Evolutionary conservation across 2,329 filamentous ascomycete genomes (phyloP).

Genomic region (Lasiodiplodia sp.): DNA sequence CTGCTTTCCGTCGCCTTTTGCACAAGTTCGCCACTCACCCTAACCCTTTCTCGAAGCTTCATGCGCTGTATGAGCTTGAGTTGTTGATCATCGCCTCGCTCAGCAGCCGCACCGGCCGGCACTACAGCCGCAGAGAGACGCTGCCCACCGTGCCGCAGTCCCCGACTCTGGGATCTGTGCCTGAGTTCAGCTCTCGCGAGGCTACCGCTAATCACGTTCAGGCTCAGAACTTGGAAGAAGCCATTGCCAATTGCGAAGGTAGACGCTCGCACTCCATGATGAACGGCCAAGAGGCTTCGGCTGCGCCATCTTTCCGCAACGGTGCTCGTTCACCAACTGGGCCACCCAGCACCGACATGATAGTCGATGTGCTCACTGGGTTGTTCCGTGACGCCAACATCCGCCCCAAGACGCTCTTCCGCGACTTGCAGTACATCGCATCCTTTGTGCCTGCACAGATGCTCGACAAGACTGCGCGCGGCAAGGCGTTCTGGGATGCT

Average conservation of each 20-base stretch:
- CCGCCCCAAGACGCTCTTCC: slow-evolving; percentile 56
- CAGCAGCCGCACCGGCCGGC: slow-evolving; percentile 61
- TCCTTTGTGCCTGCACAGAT: slow-evolving; percentile 65
- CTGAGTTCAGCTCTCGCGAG: slow-evolving; percentile 54
- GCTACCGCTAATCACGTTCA: slow-evolving; percentile 51
- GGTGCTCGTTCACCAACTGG: slow-evolving; percentile 44
- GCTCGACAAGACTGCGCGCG: slow-evolving; percentile 64
- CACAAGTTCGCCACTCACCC: slow-evolving; percentile 88
- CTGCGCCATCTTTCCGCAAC: slow-evolving; percentile 35
- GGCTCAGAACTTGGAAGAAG: slow-evolving; percentile 65
- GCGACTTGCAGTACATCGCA: slow-evolving; percentile 63
- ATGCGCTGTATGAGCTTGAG: slow-evolving; percentile 82
- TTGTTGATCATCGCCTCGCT: slow-evolving; percentile 80
- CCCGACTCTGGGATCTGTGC: slow-evolving; percentile 53
- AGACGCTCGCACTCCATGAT: slow-evolving; percentile 67
- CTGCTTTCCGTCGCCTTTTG: slow-evolving; percentile 80
- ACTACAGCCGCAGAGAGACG: slow-evolving; percentile 49
- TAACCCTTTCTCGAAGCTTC: slow-evolving; percentile 86
- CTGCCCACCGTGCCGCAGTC: slow-evolving; percentile 53
- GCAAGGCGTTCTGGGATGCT: slow-evolving; percentile 89
- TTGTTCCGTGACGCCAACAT: slow-evolving; percentile 55
- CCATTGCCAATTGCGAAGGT: slow-evolving; percentile 74
- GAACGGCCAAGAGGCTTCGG: slow-evolving; percentile 36
- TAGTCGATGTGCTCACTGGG: slow-evolving; percentile 51
- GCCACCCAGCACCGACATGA: slow-evolving; percentile 52